Evolutionary conservation across 768 basidiomycete genomes (phyloP), one percentile per base, ranked within the genome.

Genomic region (Cytidiella melzeri): DNA sequence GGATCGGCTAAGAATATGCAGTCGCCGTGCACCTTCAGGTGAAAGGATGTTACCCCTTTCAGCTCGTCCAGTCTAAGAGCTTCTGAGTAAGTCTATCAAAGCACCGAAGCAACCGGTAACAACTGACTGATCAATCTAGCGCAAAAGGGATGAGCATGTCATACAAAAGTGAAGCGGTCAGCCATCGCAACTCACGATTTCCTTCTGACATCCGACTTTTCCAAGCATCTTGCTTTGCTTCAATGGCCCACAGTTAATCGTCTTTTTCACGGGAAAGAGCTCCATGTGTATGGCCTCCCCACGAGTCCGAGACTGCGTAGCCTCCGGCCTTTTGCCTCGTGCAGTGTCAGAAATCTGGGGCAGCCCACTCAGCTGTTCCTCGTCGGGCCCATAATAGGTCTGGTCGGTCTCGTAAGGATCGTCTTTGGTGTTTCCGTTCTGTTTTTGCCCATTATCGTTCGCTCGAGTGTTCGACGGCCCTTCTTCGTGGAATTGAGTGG

Each of bases 1-100:
- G 52, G 48, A 23, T 46, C 39, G 25, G 24, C 25, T 4, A 52
- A 26, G 30, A 52, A 52, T 2, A 39, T 24, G 21, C 19, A n/a
- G 28, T 21, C 49, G 26, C 6, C 18, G 4, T 6, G 21, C 18
- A 18, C 10, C n/a, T 37, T 45, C 30, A 25, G n/a, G 21, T 26
- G n/a, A 44, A 50, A 12, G 19, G 21, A 15, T 18, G 42, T 21
- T 25, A n/a, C 36, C 44, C 45, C 30, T 18, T 34, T 13, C 20
- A 23, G 5, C 7, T 9, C 11, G 11, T 37, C 28, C 28, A 46
- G 5, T 20, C 45, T 46, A n/a, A 30, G 30, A 7, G 30, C 9
- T 34, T n/a, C n/a, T 34, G 9, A 34, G 7, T 34, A 7, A 34
- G 30, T 34, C 7, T 34, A 7, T 15, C 30, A 7, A 15, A 15